Evolutionary conservation across 768 basidiomycete species (phyloP), one percentile per base, ranked within the genome.

Genomic region (Hortiboletus campestris): DNA sequence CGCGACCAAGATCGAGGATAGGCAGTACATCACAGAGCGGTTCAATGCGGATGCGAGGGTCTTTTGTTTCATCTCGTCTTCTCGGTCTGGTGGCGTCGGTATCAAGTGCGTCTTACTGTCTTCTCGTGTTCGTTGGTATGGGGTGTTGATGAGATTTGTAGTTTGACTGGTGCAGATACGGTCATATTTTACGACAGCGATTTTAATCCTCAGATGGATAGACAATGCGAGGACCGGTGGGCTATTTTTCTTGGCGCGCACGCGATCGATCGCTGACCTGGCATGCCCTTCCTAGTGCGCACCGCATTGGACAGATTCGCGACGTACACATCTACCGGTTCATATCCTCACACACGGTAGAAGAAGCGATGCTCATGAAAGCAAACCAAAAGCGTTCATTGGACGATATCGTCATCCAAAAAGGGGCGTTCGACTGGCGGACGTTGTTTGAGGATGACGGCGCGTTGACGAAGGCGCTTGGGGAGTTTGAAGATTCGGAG

Each of bases 161-260:
- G 92, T 71, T 67, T 90, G 58, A 89, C 88, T 7, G 90, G 90
- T 17, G 94, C 94, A 19, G 94, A 96, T 66, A 98, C 97, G 0
- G 96, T 99, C 64, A 84, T 99, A 51, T 95, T 99, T 71, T 98
- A 96, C 66, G 96, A 98, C 67, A 92, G 91, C 57, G 94, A 97
- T 70, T 97, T 96, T 78, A 94, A 93, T 64, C 95, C 95, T 1
- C 95, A 97, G 69, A 97, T 96, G 91, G 96, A 99, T 70, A 79
- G 89, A 43, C 96, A 99, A 68, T 98, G 97, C 63, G 92, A 95
- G 72, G 96, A 98, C 72, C 80, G 89, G 86, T 87, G 67, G 58
- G 81, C 63, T n/a, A 4, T 41, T 25, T 39, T 41, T 36, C 32
- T 46, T 19, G 39, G 9, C 6, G 1, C 11, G 16, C 32, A 38